Percentiles rank a stretch among this genome's conserved stretches.
Evolutionary conservation across 2,329 filamentous ascomycete species (phyloP).

Genomic region (Monilinia fructigena): DNA sequence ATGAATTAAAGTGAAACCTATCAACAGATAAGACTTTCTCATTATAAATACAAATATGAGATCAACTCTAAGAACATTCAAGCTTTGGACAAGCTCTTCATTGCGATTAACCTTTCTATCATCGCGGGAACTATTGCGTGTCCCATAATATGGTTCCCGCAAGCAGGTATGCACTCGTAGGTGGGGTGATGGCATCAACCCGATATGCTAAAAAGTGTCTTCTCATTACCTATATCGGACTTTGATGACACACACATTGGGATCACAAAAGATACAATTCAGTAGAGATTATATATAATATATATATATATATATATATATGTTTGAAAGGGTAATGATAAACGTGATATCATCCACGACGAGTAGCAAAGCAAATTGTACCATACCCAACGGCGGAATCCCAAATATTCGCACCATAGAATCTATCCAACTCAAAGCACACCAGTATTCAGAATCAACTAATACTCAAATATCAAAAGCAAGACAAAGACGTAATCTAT

Average conservation of each 20-base stretch:
- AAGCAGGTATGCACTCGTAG: constrained; percentile 1
- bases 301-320: constrained; percentile 4
- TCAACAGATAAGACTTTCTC: not conserved
- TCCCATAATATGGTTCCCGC: not conserved
- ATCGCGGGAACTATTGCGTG: not conserved
- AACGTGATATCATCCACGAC: not conserved
- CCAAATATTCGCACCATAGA: not conserved
- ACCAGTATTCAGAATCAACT: not conserved
- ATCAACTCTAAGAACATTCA: not conserved
- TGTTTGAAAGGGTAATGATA: not conserved
- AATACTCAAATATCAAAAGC: not conserved
- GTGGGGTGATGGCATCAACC: not conserved
- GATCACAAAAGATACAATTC: not conserved
- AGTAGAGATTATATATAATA: not conserved
- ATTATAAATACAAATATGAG: not conserved
- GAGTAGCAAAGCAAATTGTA: not conserved
- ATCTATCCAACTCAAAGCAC: not conserved
- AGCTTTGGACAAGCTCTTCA: not conserved
- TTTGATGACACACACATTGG: not conserved
- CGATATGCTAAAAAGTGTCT: not conserved
- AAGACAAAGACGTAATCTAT: not conserved
- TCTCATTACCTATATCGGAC: not conserved
- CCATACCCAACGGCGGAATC: not conserved
- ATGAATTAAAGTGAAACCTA: not conserved
- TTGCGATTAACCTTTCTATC: no score